These are phyloP conservation scores for Solanum okadae DNA, from an alignment of 257 asterid species.

Conservation along the genomic window DNA sequence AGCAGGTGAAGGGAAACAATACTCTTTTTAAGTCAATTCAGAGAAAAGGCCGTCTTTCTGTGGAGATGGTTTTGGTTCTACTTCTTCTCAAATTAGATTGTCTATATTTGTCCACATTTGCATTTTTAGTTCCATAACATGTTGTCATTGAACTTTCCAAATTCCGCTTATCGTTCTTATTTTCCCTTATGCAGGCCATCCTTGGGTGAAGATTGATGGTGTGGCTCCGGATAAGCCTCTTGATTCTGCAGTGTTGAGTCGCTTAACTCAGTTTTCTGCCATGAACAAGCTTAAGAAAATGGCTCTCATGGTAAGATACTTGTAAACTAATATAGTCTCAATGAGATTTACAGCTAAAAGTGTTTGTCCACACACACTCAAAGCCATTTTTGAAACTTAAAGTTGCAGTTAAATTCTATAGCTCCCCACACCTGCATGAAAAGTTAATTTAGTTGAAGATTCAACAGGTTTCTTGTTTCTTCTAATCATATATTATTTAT, in stretches of 20 bases:
- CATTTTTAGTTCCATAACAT: neutral
- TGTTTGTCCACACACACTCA: neutral
- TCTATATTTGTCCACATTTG: neutral
- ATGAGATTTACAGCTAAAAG: neutral
- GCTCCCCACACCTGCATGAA: neutral
- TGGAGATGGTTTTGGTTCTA: neutral
- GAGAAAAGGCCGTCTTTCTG: neutral
- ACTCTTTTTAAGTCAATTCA: neutral
- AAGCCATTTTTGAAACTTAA: neutral
- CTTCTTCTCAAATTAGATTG: neutral
- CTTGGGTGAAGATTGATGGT: slow-evolving; percentile 68
- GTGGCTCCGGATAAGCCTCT: slow-evolving; percentile 82
- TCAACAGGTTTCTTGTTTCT: neutral
- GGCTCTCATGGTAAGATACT: slow-evolving; percentile 26
- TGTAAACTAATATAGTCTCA: neutral
- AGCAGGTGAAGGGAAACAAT: neutral
- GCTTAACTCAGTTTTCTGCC: slow-evolving; percentile 31
- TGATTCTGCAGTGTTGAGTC: slow-evolving; percentile 64
- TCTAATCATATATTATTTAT: neutral
- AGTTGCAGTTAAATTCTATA: neutral
- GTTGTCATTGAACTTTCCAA: neutral
- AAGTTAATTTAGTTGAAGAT: neutral
- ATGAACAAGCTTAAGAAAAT: slow-evolving; percentile 38
- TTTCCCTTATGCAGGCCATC: slow-evolving; percentile 47
- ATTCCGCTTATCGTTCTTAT: neutral